Conservation (phyloP, 2,329 filamentous ascomycete species). For the Beauveria rudraprayagi region DNA sequence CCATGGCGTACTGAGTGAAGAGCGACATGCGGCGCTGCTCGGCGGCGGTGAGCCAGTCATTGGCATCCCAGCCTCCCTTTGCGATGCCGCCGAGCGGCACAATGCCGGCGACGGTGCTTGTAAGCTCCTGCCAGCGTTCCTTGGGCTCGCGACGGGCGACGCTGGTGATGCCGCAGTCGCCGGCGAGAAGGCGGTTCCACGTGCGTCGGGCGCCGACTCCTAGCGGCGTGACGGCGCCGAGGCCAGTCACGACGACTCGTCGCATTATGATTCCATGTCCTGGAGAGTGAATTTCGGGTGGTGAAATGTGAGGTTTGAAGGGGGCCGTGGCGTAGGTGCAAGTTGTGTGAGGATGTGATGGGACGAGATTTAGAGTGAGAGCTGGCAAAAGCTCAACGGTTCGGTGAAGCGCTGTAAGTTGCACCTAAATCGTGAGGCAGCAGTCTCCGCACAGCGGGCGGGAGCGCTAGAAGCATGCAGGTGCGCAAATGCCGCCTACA, state of each 20-base stretch:
- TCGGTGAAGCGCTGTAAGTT: too few relatives aligned
- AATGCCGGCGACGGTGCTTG: slow-evolving; percentile 76
- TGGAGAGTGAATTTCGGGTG: neutral
- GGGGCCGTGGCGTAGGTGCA: neutral
- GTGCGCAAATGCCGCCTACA: neutral
- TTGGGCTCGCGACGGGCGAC: slow-evolving; percentile 51
- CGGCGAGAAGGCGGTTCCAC: slow-evolving; percentile 73
- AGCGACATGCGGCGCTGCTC: slow-evolving; percentile 74
- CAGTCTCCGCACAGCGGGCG: neutral
- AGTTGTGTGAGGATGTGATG: neutral
- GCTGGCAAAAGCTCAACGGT: neutral
- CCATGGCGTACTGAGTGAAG: slow-evolving; percentile 87
- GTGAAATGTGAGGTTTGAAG: neutral
- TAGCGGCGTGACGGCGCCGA: slow-evolving; percentile 75
- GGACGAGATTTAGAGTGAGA: neutral
- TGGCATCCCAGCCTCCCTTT: slow-evolving; percentile 40
- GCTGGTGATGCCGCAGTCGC: slow-evolving; percentile 73
- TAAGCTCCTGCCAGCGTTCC: slow-evolving; percentile 59
- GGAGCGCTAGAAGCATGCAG: neutral
- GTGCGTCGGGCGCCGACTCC: slow-evolving; percentile 70
- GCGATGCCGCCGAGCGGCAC: slow-evolving; percentile 48
- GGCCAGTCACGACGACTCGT: slow-evolving; percentile 75
- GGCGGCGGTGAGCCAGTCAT: slow-evolving; percentile 44
- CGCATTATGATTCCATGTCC: slow-evolving; percentile 46
- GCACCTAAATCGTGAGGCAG: too few relatives aligned